phyloP scores from a whole-genome alignment of 139 green algal species.

The Coelastrella sp. region DNA sequence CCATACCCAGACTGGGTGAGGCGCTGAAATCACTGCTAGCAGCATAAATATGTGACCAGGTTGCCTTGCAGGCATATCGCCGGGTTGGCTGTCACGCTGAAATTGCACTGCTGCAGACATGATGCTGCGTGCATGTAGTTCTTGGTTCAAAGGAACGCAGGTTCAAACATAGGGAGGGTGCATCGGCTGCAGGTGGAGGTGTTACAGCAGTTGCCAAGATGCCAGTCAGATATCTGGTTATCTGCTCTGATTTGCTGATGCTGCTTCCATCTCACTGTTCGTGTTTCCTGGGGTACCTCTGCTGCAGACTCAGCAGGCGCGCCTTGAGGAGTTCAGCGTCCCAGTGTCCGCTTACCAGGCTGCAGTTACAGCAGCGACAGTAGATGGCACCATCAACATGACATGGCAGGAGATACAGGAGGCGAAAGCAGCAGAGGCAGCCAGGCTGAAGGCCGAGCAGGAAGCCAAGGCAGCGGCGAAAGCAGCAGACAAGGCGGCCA shows the following conservation, averaged over 20 bases:
- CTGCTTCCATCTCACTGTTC: not conserved
- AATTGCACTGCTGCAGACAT: not conserved
- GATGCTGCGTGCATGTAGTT: not conserved
- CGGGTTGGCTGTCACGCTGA: not conserved
- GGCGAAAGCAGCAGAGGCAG: conserved; percentile 30
- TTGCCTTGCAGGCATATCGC: not conserved
- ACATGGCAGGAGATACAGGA: conserved; percentile 9
- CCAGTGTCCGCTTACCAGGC: not conserved
- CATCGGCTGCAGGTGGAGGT: too few species aligned
- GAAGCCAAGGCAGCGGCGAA: conserved; percentile 5
- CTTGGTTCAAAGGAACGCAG: not conserved
- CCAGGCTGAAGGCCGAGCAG: not conserved
- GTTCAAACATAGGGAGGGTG: too few species aligned
- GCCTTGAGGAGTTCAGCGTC: conserved; percentile 1
- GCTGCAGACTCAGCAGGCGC: not conserved
- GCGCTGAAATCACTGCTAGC: not conserved
- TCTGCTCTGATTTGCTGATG: not conserved
- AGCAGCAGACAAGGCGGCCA: not conserved
- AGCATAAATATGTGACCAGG: not conserved
- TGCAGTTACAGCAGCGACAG: conserved; percentile 15
- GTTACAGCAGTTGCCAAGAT: too few species aligned
- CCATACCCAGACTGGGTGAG: conserved; percentile 28
- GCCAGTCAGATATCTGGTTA: not conserved
- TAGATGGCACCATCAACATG: conserved; percentile 34
- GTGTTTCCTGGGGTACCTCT: not conserved